Evolutionary conservation across 2,329 filamentous ascomycete species (phyloP).

Genomic region (Penicillium griseofulvum): DNA sequence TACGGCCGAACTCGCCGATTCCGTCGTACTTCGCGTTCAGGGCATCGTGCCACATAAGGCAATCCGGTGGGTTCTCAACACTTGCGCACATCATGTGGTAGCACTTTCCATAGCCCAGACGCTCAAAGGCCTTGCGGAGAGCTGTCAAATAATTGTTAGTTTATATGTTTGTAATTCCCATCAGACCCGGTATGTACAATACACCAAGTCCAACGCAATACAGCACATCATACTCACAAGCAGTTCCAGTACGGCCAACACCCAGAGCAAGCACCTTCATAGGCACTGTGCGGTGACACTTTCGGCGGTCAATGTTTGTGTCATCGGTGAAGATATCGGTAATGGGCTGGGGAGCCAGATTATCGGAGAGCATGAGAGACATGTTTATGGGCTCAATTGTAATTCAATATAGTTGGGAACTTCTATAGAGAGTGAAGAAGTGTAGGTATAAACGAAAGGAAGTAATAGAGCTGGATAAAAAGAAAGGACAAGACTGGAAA

Average conservation of each 20-base stretch:
- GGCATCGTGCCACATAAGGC: conserved; percentile 68
- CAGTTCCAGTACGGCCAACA: conserved; percentile 68
- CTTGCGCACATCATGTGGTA: conserved; percentile 73
- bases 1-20: conserved; percentile 60
- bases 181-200: not conserved
- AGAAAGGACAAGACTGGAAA: conserved; percentile 23
- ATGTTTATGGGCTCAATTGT: conserved; percentile 20
- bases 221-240: conserved; percentile 51
- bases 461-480: conserved; percentile 16
- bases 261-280: conserved; percentile 72
- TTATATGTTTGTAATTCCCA: not conserved
- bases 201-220: not conserved
- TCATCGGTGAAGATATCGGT: conserved; percentile 58
- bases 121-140: conserved; percentile 63
- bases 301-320: conserved; percentile 65
- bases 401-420: not conserved
- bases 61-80: conserved; percentile 66
- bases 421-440: not conserved
- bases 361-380: conserved; percentile 39
- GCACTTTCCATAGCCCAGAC: conserved; percentile 65
- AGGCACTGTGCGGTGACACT: conserved; percentile 64
- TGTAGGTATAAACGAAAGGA: conserved; percentile 1
- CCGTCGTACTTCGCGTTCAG: conserved; percentile 62
- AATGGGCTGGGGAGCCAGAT: conserved; percentile 40
- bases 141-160: conserved; percentile 41